Conservation (phyloP, 2,329 filamentous ascomycete species). For the Phoma sp. region DNA sequence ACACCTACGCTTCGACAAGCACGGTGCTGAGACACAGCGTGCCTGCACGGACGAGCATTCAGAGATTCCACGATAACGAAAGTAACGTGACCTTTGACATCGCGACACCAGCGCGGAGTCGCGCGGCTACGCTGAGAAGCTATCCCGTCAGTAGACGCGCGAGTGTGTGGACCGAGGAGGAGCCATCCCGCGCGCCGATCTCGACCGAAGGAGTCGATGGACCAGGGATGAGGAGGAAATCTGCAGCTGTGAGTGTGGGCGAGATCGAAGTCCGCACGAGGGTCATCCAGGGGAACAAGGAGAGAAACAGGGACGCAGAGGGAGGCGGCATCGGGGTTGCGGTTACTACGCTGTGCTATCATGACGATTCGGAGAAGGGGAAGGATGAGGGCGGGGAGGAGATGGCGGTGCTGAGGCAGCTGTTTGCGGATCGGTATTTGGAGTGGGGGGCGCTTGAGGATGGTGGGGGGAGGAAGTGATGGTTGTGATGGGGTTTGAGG, state of each 20-base stretch:
- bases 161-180: no score
- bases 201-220: slow-evolving; percentile 14
- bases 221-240: background rate
- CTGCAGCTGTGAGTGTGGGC: background rate
- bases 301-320: background rate
- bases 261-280: slow-evolving; percentile 3
- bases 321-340: background rate
- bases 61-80: slow-evolving; percentile 28
- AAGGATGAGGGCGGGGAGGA: slow-evolving; percentile 1
- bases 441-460: background rate
- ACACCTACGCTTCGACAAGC: no score
- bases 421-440: slow-evolving; percentile 2
- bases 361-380: background rate
- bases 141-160: background rate
- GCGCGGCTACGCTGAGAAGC: slow-evolving; percentile 14
- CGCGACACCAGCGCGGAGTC: slow-evolving; percentile 22
- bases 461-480: no score
- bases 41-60: slow-evolving; percentile 6
- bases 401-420: slow-evolving; percentile 4
- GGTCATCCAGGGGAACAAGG: background rate
- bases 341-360: background rate
- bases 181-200: background rate
- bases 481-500: no score
- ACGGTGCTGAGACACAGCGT: no score
- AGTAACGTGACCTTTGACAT: slow-evolving; percentile 38